These are phyloP conservation scores for Verticillium alfalfae DNA, from an alignment of 2,329 filamentous ascomycete species.

Conservation along the genomic window DNA sequence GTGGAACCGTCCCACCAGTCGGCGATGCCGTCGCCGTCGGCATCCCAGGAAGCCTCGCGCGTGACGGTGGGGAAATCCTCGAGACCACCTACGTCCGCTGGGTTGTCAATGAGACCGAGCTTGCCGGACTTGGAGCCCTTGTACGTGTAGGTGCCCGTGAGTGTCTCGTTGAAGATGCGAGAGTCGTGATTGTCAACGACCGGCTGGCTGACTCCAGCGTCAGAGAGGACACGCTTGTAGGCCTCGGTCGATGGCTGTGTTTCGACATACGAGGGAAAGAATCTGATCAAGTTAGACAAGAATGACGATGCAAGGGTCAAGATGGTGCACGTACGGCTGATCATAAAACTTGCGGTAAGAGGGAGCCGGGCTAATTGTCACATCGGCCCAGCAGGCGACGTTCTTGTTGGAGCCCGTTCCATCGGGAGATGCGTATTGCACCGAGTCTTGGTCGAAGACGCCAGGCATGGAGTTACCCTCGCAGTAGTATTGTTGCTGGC, in stretches of 20 bases:
- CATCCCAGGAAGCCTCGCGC: constrained; percentile 21
- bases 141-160: constrained; percentile 20
- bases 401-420: constrained; percentile 12
- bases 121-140: constrained; percentile 20
- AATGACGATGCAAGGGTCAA: neutral
- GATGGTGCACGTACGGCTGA: neutral
- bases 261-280: constrained; percentile 21
- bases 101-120: constrained; percentile 25
- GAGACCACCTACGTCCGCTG: constrained; percentile 23
- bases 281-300: constrained; percentile 5
- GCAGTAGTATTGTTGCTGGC: constrained; percentile 25
- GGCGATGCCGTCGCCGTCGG: constrained; percentile 24
- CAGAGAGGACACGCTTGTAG: constrained; percentile 26
- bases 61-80: constrained; percentile 21
- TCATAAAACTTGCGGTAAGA: constrained; percentile 21
- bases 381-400: constrained; percentile 23
- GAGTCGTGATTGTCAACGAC: constrained; percentile 23
- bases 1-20: constrained; percentile 12
- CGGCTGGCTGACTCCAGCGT: constrained; percentile 22
- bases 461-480: constrained; percentile 24
- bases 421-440: constrained; percentile 17
- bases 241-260: constrained; percentile 23
- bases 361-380: constrained; percentile 18
- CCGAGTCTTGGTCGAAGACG: constrained; percentile 18
- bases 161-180: constrained; percentile 24